A percentile compares a stretch with the other conserved stretches of the same genome.
phyloP scores from a whole-genome alignment of 345 rosid genomes.

The Punica granatum region DNA sequence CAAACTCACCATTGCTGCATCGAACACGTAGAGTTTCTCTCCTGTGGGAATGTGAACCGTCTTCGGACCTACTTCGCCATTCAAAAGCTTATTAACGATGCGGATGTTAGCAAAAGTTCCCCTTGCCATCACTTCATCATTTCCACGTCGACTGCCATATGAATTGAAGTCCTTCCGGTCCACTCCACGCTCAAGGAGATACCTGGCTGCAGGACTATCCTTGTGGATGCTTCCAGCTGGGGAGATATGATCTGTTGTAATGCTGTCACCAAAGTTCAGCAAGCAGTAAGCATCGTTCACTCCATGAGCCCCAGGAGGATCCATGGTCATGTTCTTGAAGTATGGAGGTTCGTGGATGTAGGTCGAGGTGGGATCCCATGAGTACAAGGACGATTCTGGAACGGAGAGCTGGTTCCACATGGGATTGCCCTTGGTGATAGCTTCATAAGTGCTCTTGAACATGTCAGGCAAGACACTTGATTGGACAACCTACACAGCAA shows the following conservation, averaged over 20 bases:
- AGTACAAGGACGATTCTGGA: conserved; percentile 45
- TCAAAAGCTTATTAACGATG: conserved; percentile 89
- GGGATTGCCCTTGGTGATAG: conserved; percentile 91
- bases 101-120: conserved; percentile 98
- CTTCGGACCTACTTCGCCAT: conserved; percentile 95
- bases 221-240: conserved; percentile 98
- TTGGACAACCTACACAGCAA: conserved; percentile 63
- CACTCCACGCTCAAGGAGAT: conserved; percentile 65
- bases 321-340: conserved; percentile 87
- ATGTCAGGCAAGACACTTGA: conserved; percentile 87
- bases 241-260: conserved; percentile 97
- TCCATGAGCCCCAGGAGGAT: conserved; percentile 83
- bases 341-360: conserved; percentile 98
- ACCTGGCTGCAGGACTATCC: conserved; percentile 94
- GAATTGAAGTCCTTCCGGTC: conserved; percentile 86
- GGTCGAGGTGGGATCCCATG: conserved; percentile 88
- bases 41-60: conserved; percentile 90
- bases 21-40: conserved; percentile 89
- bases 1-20: conserved; percentile 73
- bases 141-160: conserved; percentile 98
- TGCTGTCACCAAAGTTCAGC: conserved; percentile 92
- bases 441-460: conserved; percentile 86
- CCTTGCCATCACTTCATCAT: conserved; percentile 94
- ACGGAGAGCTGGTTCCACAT: conserved; percentile 87
- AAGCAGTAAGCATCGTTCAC: conserved; percentile 95